Conservation (phyloP, 371 early-diverging fungal genomes). For the Choanephora cucurbitarum region DNA sequence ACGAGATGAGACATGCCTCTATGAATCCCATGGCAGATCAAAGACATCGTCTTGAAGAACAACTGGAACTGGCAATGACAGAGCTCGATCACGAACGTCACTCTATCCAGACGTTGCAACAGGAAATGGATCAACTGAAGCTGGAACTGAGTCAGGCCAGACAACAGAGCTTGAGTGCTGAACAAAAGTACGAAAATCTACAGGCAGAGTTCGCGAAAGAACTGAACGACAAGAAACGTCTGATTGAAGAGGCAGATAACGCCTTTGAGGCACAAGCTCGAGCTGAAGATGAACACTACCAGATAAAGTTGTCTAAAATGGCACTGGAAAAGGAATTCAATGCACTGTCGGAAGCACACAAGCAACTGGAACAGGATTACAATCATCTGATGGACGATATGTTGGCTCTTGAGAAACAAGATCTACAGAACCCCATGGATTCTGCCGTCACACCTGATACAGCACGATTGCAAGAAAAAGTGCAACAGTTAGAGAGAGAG, state of each 20-base stretch:
- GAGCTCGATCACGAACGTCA: slow-evolving; percentile 36
- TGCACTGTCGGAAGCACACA: slow-evolving; percentile 57
- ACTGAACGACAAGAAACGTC: slow-evolving; percentile 37
- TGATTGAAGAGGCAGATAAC: slow-evolving; percentile 46
- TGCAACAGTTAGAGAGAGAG: slow-evolving; percentile 51
- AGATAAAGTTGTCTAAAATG: slow-evolving; percentile 34
- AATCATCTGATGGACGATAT: slow-evolving; percentile 75
- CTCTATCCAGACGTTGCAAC: slow-evolving; percentile 6
- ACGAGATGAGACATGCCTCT: not conserved
- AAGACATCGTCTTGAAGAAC: slow-evolving; percentile 43
- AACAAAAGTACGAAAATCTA: slow-evolving; percentile 27
- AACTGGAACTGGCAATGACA: slow-evolving; percentile 36
- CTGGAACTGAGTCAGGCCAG: slow-evolving; percentile 23
- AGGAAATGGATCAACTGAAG: slow-evolving; percentile 24
- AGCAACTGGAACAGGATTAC: slow-evolving; percentile 71
- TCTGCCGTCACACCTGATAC: not conserved
- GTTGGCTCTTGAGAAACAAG: slow-evolving; percentile 33
- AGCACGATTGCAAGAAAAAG: slow-evolving; percentile 31
- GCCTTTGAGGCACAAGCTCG: slow-evolving; percentile 44
- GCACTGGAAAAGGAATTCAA: slow-evolving; percentile 38
- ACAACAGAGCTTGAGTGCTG: slow-evolving; percentile 17
- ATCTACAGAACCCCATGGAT: slow-evolving; percentile 3
- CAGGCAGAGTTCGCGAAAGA: slow-evolving; percentile 39
- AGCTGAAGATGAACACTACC: slow-evolving; percentile 42
- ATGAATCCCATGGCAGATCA: slow-evolving; percentile 24